A percentile compares a stretch with the other conserved stretches of the same genome.
These are phyloP conservation scores for Quillaja saponaria DNA, from an alignment of 306 rosid species.

Conservation along the genomic window DNA sequence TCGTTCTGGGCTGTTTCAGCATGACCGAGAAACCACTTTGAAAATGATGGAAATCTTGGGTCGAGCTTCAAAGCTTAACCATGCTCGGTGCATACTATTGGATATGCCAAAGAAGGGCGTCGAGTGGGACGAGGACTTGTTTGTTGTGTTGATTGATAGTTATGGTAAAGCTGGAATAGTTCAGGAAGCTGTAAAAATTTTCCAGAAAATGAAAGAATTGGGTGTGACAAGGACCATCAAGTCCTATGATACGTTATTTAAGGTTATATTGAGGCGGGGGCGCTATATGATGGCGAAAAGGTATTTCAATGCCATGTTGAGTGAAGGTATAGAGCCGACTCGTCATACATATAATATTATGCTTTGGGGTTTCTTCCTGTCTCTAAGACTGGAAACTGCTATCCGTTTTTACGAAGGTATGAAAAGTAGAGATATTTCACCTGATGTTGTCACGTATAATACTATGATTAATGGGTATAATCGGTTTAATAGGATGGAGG, in stretches of 20 bases:
- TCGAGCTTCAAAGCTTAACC: slow-evolving; percentile 72
- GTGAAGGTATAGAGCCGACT: slow-evolving; percentile 82
- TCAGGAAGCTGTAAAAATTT: slow-evolving; percentile 82
- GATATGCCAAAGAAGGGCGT: slow-evolving; percentile 57
- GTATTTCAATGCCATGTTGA: slow-evolving; percentile 74
- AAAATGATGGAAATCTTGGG: slow-evolving; percentile 78
- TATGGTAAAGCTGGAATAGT: slow-evolving; percentile 83
- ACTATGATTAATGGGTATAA: slow-evolving; percentile 76
- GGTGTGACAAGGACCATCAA: slow-evolving; percentile 59
- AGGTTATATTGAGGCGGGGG: slow-evolving; percentile 70
- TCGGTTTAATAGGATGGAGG: slow-evolving; percentile 77
- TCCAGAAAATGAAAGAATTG: slow-evolving; percentile 70
- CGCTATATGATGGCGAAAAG: slow-evolving; percentile 91
- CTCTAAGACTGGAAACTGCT: slow-evolving; percentile 77
- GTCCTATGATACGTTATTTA: slow-evolving; percentile 72
- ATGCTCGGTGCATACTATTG: slow-evolving; percentile 75
- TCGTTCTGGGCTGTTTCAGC: slow-evolving; percentile 62
- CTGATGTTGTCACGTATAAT: slow-evolving; percentile 77
- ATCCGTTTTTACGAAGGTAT: slow-evolving; percentile 75
- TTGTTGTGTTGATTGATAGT: slow-evolving; percentile 64
- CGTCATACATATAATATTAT: slow-evolving; percentile 70
- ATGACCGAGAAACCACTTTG: slow-evolving; percentile 70
- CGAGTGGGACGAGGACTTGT: slow-evolving; percentile 62
- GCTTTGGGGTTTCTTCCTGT: slow-evolving; percentile 88
- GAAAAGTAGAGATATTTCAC: slow-evolving; percentile 58